Percentiles rank a stretch among this genome's conserved stretches.
phyloP scores from a whole-genome alignment of 306 rosid species.

The Rubus parviflorus region DNA sequence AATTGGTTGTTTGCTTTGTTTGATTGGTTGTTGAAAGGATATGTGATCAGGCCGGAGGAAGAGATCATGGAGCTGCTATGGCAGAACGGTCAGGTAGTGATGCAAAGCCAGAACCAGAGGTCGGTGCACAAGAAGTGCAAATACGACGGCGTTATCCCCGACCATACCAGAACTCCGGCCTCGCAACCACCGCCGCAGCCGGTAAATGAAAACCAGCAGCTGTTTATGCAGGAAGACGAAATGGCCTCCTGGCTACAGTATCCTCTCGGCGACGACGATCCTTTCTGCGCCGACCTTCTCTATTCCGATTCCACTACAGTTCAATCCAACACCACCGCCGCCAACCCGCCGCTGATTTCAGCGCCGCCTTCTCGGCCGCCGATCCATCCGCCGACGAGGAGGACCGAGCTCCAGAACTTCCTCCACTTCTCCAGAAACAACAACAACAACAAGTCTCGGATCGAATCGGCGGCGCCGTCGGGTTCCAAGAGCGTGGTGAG shows the following conservation, averaged over 20 bases:
- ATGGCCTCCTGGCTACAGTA: conserved; percentile 69
- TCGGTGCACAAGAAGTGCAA: conserved; percentile 31
- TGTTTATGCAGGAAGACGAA: conserved; percentile 80
- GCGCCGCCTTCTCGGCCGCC: conserved; percentile 29
- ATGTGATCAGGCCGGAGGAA: conserved; percentile 47
- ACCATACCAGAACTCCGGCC: conserved; percentile 23
- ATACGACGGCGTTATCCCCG: conserved; percentile 29
- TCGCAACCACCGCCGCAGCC: conserved; percentile 10
- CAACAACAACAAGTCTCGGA: conserved; percentile 19
- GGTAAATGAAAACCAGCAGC: conserved; percentile 23
- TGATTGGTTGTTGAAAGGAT: not conserved
- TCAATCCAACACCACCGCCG: conserved; percentile 14
- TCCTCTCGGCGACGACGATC: conserved; percentile 64
- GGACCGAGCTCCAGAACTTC: conserved; percentile 37
- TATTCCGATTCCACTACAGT: conserved; percentile 19
- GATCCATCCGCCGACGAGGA: conserved; percentile 20
- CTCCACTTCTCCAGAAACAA: conserved; percentile 31
- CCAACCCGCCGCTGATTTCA: not conserved
- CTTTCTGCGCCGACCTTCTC: conserved; percentile 54
- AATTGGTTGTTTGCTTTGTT: not conserved
- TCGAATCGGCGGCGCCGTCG: conserved; percentile 30
- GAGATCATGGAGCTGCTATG: conserved; percentile 76
- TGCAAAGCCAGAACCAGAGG: conserved; percentile 59
- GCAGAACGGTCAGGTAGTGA: conserved; percentile 66
- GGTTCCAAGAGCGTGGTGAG: conserved; percentile 33